Evolutionary conservation across 345 rosid genomes (phyloP).

Genomic region (Eucalyptus cloeziana): DNA sequence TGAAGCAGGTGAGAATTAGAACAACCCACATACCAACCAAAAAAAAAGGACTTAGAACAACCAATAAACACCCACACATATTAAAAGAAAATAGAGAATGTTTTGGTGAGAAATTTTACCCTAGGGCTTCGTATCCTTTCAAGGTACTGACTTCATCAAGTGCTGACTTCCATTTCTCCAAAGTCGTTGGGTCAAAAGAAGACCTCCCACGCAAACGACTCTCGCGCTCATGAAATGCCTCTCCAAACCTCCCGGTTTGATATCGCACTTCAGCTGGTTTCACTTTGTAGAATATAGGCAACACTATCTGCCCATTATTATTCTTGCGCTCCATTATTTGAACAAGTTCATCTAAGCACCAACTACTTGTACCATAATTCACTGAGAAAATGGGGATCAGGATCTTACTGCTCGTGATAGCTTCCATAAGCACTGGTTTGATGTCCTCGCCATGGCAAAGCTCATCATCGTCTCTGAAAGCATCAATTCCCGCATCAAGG

Average conservation of each 20-base stretch:
- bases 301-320: fast-evolving
- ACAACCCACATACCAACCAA: too few species aligned
- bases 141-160: too few species aligned
- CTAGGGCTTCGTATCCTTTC: fast-evolving
- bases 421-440: fast-evolving
- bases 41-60: too few species aligned
- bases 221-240: fast-evolving
- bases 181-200: fast-evolving
- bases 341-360: too few species aligned
- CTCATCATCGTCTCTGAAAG: fast-evolving
- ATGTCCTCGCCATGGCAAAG: fast-evolving
- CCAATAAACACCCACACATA: too few species aligned
- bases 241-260: fast-evolving
- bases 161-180: too few species aligned
- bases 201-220: fast-evolving
- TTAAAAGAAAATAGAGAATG: too few species aligned
- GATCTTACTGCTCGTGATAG: fast-evolving
- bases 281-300: too few species aligned
- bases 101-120: too few species aligned
- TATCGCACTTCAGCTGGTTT: fast-evolving
- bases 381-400: fast-evolving
- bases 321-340: too few species aligned
- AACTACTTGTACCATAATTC: too few species aligned
- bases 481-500: fast-evolving
- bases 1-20: too few species aligned